Evolutionary conservation across 768 basidiomycete species (phyloP).

Genomic region (Boletus pseudopeckii): DNA sequence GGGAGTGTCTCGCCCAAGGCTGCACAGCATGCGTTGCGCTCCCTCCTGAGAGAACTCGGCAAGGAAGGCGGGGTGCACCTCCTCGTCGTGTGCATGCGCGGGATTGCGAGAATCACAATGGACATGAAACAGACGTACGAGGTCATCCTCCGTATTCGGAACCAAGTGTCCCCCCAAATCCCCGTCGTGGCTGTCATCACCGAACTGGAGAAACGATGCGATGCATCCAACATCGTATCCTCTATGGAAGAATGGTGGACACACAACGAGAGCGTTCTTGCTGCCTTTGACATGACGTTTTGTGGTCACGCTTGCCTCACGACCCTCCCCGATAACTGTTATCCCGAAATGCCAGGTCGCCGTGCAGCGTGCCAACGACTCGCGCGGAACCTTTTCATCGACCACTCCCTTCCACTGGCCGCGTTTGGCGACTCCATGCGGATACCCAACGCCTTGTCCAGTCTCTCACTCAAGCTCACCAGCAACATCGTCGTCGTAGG

Average conservation of each 20-base stretch:
- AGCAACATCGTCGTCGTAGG: constrained; percentile 40
- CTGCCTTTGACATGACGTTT: constrained; percentile 13
- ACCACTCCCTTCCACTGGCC: constrained; percentile 17
- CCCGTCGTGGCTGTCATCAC: constrained; percentile 27
- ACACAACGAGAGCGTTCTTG: not conserved
- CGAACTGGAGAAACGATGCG: constrained; percentile 23
- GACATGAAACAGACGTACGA: constrained; percentile 23
- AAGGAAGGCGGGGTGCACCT: constrained; percentile 26
- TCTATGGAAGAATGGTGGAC: constrained; percentile 28
- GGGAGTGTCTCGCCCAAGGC: constrained; percentile 22
- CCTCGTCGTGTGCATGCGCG: constrained; percentile 26
- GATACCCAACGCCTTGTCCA: constrained; percentile 5
- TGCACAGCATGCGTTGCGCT: constrained; percentile 18
- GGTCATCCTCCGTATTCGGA: constrained; percentile 14
- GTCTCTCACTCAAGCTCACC: constrained; percentile 14
- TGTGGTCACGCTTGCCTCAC: constrained; percentile 23
- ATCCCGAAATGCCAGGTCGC: constrained; percentile 19
- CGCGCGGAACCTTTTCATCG: constrained; percentile 21
- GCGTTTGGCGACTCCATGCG: not conserved
- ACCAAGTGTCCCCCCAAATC: constrained; percentile 18
- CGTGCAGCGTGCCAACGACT: constrained; percentile 15
- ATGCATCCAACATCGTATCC: constrained; percentile 1
- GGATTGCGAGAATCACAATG: constrained; percentile 15
- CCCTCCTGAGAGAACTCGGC: constrained; percentile 17
- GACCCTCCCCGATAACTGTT: constrained; percentile 19